Conservation (phyloP, 164 flowering plant species). For the Houttuynia cordata region DNA sequence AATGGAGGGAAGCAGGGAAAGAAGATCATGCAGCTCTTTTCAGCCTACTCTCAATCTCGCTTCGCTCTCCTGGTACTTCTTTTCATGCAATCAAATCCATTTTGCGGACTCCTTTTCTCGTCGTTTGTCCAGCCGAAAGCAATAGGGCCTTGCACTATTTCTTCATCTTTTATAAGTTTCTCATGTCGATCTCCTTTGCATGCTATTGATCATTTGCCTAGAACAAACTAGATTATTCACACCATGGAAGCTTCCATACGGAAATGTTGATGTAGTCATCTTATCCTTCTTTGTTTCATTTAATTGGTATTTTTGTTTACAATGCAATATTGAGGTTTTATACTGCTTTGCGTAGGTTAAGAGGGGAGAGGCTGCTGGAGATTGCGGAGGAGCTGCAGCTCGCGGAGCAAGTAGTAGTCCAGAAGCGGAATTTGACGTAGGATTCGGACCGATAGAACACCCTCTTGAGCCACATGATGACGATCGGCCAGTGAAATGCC, state of each 20-base stretch:
- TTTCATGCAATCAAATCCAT: constrained; percentile 1
- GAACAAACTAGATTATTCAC: no score
- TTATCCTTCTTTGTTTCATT: not conserved
- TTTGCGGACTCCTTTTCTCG: not conserved
- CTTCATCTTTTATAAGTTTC: no score
- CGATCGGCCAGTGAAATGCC: constrained; percentile 46
- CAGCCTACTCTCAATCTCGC: constrained; percentile 19
- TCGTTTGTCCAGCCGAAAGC: not conserved
- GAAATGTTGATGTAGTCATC: not conserved
- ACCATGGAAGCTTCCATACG: not conserved
- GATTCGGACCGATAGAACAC: constrained; percentile 23
- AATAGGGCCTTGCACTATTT: no score
- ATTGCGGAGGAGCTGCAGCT: not conserved
- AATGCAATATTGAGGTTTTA: not conserved
- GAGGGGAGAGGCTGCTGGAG: not conserved
- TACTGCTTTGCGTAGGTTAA: not conserved
- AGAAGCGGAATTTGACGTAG: constrained; percentile 17
- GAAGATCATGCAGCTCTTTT: constrained; percentile 25
- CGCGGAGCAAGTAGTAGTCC: constrained; percentile 4
- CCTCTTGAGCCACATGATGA: constrained; percentile 16
- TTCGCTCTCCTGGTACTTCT: constrained; percentile 15
- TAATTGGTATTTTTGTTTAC: not conserved
- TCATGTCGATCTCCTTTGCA: no score
- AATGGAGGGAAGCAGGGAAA: constrained; percentile 1
- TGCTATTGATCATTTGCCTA: no score